A percentile compares a stretch with the other conserved stretches of the same genome.
Conservation (phyloP, 306 rosid species). For the Pyrus bretschneideri region DNA sequence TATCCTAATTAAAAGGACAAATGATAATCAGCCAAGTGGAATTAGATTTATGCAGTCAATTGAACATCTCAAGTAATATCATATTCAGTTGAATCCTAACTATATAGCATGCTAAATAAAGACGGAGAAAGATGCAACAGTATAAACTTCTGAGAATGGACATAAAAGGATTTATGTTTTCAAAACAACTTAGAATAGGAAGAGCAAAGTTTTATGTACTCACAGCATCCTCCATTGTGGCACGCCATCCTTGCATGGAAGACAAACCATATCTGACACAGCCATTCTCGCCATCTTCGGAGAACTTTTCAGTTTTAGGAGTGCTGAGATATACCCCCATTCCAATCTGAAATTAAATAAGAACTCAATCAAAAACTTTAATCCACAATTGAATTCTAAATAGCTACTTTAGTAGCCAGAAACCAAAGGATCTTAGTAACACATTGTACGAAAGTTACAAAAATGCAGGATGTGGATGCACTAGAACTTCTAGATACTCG, state of each 20-base stretch:
- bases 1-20: background rate
- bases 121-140: background rate
- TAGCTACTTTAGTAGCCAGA: background rate
- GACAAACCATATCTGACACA: constrained; percentile 75
- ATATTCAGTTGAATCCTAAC: background rate
- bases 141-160: background rate
- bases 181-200: constrained; percentile 1
- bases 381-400: background rate
- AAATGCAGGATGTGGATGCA: background rate
- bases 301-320: constrained; percentile 86
- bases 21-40: background rate
- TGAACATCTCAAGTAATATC: background rate
- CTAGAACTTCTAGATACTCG: background rate
- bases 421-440: background rate
- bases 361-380: constrained; percentile 1
- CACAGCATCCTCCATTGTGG: constrained; percentile 98
- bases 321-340: constrained; percentile 94
- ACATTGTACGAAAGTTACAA: background rate
- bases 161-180: background rate
- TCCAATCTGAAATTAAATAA: constrained; percentile 25
- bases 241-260: constrained; percentile 99
- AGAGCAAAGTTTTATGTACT: constrained; percentile 32
- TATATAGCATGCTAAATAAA: background rate
- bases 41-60: background rate
- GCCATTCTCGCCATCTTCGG: constrained; percentile 79